Conservation (phyloP, 495 filamentous ascomycete genomes). For the Venustampulla echinocandica region DNA sequence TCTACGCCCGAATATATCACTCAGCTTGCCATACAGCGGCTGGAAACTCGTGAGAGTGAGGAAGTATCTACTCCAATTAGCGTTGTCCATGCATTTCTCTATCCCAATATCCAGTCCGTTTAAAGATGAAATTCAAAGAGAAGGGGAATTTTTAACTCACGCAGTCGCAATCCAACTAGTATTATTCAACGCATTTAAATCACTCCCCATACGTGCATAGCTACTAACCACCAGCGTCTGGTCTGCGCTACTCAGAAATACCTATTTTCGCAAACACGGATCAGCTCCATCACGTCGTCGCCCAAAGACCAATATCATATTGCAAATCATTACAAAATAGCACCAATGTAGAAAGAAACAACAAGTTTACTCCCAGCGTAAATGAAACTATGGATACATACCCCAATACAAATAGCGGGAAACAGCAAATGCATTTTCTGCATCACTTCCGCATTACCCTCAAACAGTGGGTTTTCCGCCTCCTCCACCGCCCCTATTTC, state of each 20-base stretch:
- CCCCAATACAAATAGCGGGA: constrained; percentile 50
- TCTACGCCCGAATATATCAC: constrained; percentile 82
- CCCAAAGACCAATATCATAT: not conserved
- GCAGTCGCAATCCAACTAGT: constrained; percentile 84
- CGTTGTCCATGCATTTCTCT: no score
- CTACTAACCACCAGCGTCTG: constrained; percentile 74
- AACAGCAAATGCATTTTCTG: constrained; percentile 44
- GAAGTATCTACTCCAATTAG: constrained; percentile 41
- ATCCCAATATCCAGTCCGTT: no score
- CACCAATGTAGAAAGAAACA: no score
- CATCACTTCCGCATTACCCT: constrained; percentile 30
- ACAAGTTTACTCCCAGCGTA: no score
- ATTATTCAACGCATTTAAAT: constrained; percentile 65
- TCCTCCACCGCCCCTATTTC: constrained; percentile 22
- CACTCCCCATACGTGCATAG: constrained; percentile 75
- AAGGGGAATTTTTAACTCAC: constrained; percentile 22
- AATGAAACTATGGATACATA: no score
- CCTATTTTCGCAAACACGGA: constrained; percentile 22
- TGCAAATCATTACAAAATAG: not conserved
- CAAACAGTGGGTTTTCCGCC: constrained; percentile 25
- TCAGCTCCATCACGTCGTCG: constrained; percentile 1
- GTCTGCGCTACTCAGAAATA: constrained; percentile 69
- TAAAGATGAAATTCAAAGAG: not conserved
- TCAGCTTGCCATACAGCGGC: constrained; percentile 68
- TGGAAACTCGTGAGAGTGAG: constrained; percentile 73